Evolutionary conservation across 352 stramenopile species (phyloP).

Genomic region (Hyaloperonospora brassicae): DNA sequence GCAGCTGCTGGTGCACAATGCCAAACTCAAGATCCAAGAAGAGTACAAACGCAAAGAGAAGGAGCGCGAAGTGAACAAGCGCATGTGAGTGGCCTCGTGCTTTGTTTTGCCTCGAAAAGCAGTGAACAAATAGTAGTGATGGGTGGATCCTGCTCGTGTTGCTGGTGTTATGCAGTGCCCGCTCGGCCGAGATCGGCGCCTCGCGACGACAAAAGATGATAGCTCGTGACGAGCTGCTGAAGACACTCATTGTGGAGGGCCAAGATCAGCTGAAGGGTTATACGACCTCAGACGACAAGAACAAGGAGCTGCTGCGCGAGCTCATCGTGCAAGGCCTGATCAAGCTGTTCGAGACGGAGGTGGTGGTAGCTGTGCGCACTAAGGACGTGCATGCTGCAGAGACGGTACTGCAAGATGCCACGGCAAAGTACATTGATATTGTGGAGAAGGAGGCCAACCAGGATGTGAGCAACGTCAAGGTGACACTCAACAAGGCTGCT

Average conservation of each 20-base stretch:
- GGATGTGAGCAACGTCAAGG: constrained; percentile 85
- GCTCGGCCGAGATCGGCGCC: constrained; percentile 91
- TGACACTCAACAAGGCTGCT: constrained; percentile 84
- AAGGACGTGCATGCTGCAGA: constrained; percentile 88
- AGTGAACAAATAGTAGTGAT: background rate
- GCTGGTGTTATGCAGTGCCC: constrained; percentile 32
- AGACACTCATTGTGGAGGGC: constrained; percentile 69
- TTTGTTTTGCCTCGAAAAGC: background rate
- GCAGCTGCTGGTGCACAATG: constrained; percentile 97
- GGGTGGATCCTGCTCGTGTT: background rate
- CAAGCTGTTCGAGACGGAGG: constrained; percentile 95
- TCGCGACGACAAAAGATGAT: constrained; percentile 97
- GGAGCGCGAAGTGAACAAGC: constrained; percentile 92
- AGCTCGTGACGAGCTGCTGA: constrained; percentile 84
- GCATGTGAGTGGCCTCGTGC: constrained; percentile 45
- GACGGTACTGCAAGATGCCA: constrained; percentile 81
- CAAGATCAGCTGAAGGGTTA: constrained; percentile 44
- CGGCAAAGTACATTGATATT: constrained; percentile 71
- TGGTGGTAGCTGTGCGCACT: constrained; percentile 87
- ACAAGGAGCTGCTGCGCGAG: constrained; percentile 91
- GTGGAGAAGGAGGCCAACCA: constrained; percentile 89
- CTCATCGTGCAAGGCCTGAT: constrained; percentile 97
- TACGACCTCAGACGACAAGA: constrained; percentile 77
- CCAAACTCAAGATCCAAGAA: constrained; percentile 96
- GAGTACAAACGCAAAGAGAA: constrained; percentile 97